These are phyloP conservation scores for Zizania palustris DNA, from an alignment of 202 grass and related monocot species.

Conservation along the genomic window DNA sequence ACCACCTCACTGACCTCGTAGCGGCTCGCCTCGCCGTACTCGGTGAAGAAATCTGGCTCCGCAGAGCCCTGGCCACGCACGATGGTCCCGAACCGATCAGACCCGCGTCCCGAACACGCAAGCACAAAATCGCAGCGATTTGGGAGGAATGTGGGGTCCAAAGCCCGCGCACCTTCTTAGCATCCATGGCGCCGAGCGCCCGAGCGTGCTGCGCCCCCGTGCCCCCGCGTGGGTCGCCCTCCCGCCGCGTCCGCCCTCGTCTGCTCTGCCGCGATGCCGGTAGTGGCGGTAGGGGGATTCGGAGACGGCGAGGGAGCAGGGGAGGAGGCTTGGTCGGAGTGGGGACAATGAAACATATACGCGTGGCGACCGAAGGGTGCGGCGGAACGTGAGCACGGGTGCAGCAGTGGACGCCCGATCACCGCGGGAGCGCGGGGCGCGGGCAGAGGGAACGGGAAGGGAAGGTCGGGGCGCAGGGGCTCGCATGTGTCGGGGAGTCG, in stretches of 20 bases:
- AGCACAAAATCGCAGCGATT: slow-evolving; percentile 15
- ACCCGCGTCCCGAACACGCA: not conserved
- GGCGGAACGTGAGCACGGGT: too few species aligned
- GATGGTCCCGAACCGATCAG: slow-evolving; percentile 29
- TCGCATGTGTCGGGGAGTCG: slow-evolving; percentile 1
- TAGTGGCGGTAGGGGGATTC: not conserved
- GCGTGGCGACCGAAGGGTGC: not conserved
- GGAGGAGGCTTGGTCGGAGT: not conserved
- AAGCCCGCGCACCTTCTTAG: slow-evolving; percentile 38
- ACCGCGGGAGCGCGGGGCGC: slow-evolving; percentile 28
- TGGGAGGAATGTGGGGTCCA: not conserved
- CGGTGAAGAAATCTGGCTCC: slow-evolving; percentile 76
- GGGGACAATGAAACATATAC: slow-evolving; percentile 7
- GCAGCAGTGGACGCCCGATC: slow-evolving; percentile 45
- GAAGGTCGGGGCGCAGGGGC: not conserved
- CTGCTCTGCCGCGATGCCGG: not conserved
- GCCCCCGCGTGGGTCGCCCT: not conserved
- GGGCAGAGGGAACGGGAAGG: slow-evolving; percentile 2
- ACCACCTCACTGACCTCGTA: slow-evolving; percentile 81
- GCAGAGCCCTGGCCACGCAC: slow-evolving; percentile 38
- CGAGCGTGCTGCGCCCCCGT: not conserved
- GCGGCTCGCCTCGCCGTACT: slow-evolving; percentile 75
- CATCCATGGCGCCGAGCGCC: slow-evolving; percentile 24
- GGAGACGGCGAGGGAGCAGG: slow-evolving; percentile 3
- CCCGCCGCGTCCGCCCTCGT: slow-evolving; percentile 1